Conservation (phyloP, 1,139 yeast species). For the Saccharomycopsis hybrid region DNA sequence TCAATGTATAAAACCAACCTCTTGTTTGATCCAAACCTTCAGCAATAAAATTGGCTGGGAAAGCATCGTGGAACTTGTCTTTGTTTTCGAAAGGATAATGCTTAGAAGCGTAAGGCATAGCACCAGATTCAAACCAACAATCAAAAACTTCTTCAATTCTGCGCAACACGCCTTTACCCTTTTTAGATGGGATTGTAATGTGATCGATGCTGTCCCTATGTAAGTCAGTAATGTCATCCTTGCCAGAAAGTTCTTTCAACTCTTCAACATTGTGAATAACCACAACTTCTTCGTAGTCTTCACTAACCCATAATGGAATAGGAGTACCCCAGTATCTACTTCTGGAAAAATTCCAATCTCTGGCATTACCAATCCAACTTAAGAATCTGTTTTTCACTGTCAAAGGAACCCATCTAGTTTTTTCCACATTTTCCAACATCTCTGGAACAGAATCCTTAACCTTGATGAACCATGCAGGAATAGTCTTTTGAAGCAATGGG, state of each 20-base stretch:
- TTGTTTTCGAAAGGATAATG: conserved; percentile 93
- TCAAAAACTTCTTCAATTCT: conserved; percentile 97
- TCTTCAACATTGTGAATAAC: conserved; percentile 90
- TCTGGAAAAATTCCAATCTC: conserved; percentile 98
- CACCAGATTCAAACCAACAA: conserved; percentile 99
- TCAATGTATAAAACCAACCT: conserved; percentile 98
- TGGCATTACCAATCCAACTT: conserved; percentile 96
- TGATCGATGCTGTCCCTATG: conserved; percentile 92
- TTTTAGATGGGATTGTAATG: conserved; percentile 87
- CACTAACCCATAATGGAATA: conserved; percentile 94
- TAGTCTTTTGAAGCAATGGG: conserved; percentile 90
- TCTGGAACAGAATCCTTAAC: conserved; percentile 80
- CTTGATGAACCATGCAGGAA: conserved; percentile 98
- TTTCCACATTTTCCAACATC: conserved; percentile 79
- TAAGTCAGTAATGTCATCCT: conserved; percentile 71
- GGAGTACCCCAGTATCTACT: conserved; percentile 99
- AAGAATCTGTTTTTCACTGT: conserved; percentile 88
- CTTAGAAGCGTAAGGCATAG: conserved; percentile 96
- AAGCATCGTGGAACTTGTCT: conserved; percentile 60
- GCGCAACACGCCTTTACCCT: conserved; percentile 80
- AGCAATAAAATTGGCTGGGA: conserved; percentile 96
- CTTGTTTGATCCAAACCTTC: conserved; percentile 99
- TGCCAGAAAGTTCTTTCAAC: conserved; percentile 78
- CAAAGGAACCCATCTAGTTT: conserved; percentile 92
- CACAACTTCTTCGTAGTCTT: conserved; percentile 85